A percentile compares a stretch with the other conserved stretches of the same genome.
These are phyloP conservation scores for Metarhizium album DNA, from an alignment of 2,329 filamentous ascomycete genomes.

Conservation along the genomic window DNA sequence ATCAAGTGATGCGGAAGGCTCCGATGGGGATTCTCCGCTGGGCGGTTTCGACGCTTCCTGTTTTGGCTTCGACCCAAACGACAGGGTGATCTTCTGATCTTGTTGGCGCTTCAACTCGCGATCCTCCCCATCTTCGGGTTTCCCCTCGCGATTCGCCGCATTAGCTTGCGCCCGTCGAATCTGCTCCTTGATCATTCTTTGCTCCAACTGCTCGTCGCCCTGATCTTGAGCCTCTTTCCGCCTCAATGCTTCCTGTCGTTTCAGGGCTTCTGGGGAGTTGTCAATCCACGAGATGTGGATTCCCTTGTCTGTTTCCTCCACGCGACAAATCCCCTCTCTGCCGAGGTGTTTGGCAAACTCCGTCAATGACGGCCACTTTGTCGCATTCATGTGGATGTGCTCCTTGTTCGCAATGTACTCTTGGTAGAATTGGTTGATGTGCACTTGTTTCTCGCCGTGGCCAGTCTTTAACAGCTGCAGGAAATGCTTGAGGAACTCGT, in stretches of 20 bases:
- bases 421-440: conserved; percentile 91
- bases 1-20: conserved; percentile 11
- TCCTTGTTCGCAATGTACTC: conserved; percentile 71
- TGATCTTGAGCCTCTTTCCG: conserved; percentile 81
- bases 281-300: conserved; percentile 86
- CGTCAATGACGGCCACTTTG: conserved; percentile 76
- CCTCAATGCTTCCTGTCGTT: conserved; percentile 67
- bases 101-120: conserved; percentile 49
- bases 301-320: conserved; percentile 82
- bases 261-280: conserved; percentile 75
- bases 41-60: conserved; percentile 5
- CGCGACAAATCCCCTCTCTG: conserved; percentile 74
- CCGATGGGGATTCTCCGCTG: conserved; percentile 11
- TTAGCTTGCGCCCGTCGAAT: conserved; percentile 60
- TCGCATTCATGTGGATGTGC: conserved; percentile 90
- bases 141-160: conserved; percentile 29
- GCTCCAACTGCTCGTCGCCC: conserved; percentile 83
- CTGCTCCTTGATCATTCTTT: conserved; percentile 72
- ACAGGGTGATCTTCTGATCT: conserved; percentile 66
- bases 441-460: conserved; percentile 83
- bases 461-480: conserved; percentile 64
- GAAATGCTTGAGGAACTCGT: conserved; percentile 74
- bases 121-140: conserved; percentile 29
- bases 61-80: conserved; percentile 43
- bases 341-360: conserved; percentile 86